phyloP scores from a whole-genome alignment of 805 yeast genomes.

The Nakazawaea molendinolei region DNA sequence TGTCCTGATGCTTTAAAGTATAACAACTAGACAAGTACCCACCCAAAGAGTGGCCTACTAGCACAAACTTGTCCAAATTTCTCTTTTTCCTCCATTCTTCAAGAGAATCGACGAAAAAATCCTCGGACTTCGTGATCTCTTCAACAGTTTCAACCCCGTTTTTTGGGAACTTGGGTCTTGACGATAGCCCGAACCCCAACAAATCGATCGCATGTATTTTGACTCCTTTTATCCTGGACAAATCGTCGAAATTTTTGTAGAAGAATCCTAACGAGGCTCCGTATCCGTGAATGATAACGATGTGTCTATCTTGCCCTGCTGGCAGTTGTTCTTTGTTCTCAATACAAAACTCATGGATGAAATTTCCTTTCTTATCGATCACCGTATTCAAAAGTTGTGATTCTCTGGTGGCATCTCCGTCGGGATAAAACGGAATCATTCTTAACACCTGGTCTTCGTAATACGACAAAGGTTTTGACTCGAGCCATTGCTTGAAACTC shows the following conservation, averaged over 20 bases:
- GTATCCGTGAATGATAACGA: constrained; percentile 85
- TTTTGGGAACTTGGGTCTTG: constrained; percentile 40
- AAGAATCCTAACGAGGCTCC: constrained; percentile 87
- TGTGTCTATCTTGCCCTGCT: constrained; percentile 26
- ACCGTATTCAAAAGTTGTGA: constrained; percentile 48
- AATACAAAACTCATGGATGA: constrained; percentile 72
- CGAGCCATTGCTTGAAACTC: constrained; percentile 22
- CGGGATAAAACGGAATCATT: constrained; percentile 52
- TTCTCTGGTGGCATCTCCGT: constrained; percentile 38
- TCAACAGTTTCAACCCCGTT: constrained; percentile 25
- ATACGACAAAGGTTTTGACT: constrained; percentile 17
- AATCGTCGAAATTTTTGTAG: constrained; percentile 55
- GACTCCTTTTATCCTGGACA: constrained; percentile 45
- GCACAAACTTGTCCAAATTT: constrained; percentile 42
- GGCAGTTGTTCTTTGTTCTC: constrained; percentile 25
- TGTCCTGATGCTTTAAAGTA: constrained; percentile 40
- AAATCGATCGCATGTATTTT: constrained; percentile 64
- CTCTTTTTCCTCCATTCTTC: constrained; percentile 57
- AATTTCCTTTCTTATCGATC: constrained; percentile 34
- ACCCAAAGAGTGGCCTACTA: constrained; percentile 79
- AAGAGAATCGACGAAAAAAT: constrained; percentile 52
- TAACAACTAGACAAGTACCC: constrained; percentile 69
- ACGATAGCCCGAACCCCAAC: constrained; percentile 66
- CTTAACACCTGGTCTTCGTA: constrained; percentile 42
- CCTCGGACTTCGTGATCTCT: constrained; percentile 39